Base-by-base conservation (phyloP, 805 yeast species). In the Starmera caribaea region DNA sequence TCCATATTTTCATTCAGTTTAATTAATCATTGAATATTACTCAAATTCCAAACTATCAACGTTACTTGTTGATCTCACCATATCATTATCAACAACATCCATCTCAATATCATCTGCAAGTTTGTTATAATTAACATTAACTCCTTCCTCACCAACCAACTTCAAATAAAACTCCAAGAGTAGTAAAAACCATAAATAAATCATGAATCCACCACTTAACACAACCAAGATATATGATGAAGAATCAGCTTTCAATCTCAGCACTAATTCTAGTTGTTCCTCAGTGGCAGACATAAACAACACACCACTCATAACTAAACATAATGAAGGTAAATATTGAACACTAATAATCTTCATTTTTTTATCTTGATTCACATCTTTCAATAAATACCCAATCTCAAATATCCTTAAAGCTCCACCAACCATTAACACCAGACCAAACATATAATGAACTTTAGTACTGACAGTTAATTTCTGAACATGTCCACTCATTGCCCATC, bases 401-500 rank as follows among this genome's bases (percentile, higher is more conserved):
- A 83, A 61, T 35, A 89, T 78, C 42, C 97, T 70, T 11, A 74
- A 58, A 11, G 75, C 58, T 1, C 97, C 97, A 13, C 92, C 95
- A 4, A 68, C 53, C 77, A 86, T 84, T 43, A 90, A 68, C 16
- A 79, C 80, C 38, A 79, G 57, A 1, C 97, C 97, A 61, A 90
- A 90, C 65, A 89, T 71, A 13, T 76, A 76, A 55, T 90, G 97
- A 30, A 90, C 88, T 57, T 83, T 81, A 2, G 97, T 87, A 38
- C 95, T 82, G 24, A 89, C 78, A 42, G 58, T 68, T 49, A 86
- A 63, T 41, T 74, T 71, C 62, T 90, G 97, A 1, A 74, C 70
- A 62, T 90, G 97, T 49, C 86, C 83, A 32, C 89, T 74, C 97
- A 90, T 90, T 34, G 96, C 82, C 74, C 86, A 90, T 1, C 97